Evolutionary conservation across 345 rosid genomes (phyloP).

Genomic region (Lumnitzera littorea): DNA sequence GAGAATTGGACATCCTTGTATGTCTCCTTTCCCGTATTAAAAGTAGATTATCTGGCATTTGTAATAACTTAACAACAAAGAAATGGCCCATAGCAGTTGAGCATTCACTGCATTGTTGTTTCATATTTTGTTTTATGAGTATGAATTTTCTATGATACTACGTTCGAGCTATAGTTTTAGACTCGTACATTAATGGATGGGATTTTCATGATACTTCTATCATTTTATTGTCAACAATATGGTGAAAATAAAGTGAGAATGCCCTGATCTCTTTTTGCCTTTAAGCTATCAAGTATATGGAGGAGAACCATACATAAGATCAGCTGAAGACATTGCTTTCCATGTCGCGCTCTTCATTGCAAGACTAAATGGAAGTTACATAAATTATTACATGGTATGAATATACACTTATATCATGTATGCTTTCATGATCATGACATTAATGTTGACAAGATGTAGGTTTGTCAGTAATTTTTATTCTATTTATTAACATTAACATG

Average conservation of each 20-base stretch:
- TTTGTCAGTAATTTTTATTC: neutral
- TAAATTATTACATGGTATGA: conserved; percentile 88
- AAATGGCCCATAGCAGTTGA: neutral
- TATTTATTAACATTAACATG: neutral
- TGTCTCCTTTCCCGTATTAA: conserved; percentile 7
- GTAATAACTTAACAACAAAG: neutral
- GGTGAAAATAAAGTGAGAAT: too few species aligned
- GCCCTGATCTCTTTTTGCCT: neutral
- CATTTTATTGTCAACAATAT: too few species aligned
- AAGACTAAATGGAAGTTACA: conserved; percentile 61
- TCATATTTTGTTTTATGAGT: neutral
- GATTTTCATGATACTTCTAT: too few species aligned
- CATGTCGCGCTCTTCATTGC: conserved; percentile 72
- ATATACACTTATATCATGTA: neutral
- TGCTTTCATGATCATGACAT: neutral
- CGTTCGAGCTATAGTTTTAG: too few species aligned
- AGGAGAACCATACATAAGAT: conserved; percentile 45
- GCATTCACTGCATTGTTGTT: neutral
- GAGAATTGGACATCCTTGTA: conserved; percentile 93
- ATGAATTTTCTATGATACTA: too few species aligned
- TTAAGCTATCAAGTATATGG: conserved; percentile 76
- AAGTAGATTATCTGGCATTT: neutral
- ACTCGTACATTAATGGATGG: too few species aligned
- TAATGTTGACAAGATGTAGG: neutral
- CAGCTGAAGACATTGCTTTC: conserved; percentile 77